Evolutionary conservation across 2,329 filamentous ascomycete genomes (phyloP), one percentile per base, ranked within the genome.

Genomic region (Ramularia collo-cygni): DNA sequence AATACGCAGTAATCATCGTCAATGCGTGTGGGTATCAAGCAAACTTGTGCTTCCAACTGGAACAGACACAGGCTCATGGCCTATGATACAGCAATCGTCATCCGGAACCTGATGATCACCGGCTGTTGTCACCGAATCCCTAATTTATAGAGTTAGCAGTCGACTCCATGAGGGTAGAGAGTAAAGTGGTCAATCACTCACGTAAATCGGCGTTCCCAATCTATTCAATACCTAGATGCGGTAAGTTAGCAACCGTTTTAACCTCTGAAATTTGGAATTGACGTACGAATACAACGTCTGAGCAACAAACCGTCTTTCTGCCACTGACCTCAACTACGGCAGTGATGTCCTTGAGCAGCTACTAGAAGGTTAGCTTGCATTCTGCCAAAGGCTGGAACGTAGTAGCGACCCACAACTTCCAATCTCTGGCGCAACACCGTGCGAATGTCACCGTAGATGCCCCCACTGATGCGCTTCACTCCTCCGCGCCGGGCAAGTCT

Each of bases 401-500:
- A 3, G 16, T 19, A 17, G 9, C 7, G 21, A 83, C 45, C 81
- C 65, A 86, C 79, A 62, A 26, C 21, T 17, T 63, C 50, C 0
- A 89, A 61, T 0, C 70, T 65, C 52, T 76, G 44, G 15, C 70
- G 75, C 1, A 89, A 37, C 0, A 68, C 75, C 0, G 3, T 13
- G 0, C 85, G 68, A 0, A 71, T 60, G 0, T 84, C 79, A 0
- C 78, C 68, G 52, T 89, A 89, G 2, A 88, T 80, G 0, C 32
- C 48, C 0, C 57, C 72, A 0, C 79, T 81, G 7, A 89, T 86
- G 0, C 84, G 70, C 57, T 88, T 88, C 0, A 90, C 80, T 0
- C 85, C 85, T 1, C 84, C 85, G 5, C 85, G 77, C 4, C 85
- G 76, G 1, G 85, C 85, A 0, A 90, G 63, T 28, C 84, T 79